phyloP scores from a whole-genome alignment of 139 green algal species.

The Chlamydomonas sphaeroides region DNA sequence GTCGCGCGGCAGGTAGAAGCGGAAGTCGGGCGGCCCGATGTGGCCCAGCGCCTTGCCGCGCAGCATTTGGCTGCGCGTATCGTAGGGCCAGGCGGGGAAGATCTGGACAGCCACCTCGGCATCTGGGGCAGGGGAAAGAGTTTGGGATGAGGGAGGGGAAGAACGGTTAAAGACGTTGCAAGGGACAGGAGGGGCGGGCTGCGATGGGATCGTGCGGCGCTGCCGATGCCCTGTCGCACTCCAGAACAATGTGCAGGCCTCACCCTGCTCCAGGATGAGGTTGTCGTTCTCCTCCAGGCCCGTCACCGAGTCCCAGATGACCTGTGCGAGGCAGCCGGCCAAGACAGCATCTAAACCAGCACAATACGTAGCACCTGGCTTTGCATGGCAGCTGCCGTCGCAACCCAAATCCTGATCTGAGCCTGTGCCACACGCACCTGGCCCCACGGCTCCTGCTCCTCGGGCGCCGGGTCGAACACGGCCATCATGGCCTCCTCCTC shows the following conservation, averaged over 20 bases:
- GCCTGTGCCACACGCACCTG: no score
- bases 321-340: no score
- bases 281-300: conserved; percentile 38
- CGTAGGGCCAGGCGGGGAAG: conserved; percentile 52
- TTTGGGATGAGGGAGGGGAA: not conserved
- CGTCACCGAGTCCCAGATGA: conserved; percentile 49
- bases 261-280: conserved; percentile 45
- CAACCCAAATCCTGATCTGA: no score
- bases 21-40: conserved; percentile 39
- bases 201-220: no score
- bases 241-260: no score
- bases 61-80: conserved; percentile 38
- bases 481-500: conserved; percentile 24
- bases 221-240: no score
- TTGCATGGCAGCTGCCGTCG: no score
- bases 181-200: not conserved
- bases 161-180: not conserved
- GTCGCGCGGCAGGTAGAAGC: conserved; percentile 46
- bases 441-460: conserved; percentile 42
- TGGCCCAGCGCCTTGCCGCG: conserved; percentile 18
- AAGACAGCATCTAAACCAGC: no score
- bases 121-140: conserved; percentile 7
- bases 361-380: no score
- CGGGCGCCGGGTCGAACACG: conserved; percentile 12
- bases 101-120: conserved; percentile 49